These are phyloP conservation scores for Keithomyces neogunnii DNA, from an alignment of 2,329 filamentous ascomycete genomes.

Conservation along the genomic window DNA sequence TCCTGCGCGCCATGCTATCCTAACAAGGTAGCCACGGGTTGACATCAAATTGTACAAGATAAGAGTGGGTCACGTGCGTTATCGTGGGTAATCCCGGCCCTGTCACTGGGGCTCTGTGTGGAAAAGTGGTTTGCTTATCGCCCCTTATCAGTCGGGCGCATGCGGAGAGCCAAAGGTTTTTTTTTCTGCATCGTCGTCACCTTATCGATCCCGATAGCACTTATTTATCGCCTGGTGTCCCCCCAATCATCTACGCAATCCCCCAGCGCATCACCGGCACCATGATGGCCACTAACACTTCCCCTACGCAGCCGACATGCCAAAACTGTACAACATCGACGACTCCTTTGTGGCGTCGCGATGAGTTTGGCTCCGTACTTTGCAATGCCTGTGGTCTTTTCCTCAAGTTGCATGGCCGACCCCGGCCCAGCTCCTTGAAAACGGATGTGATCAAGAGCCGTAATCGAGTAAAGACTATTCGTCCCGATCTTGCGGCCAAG, in stretches of 20 bases:
- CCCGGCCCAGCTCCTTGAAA: conserved; percentile 92
- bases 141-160: conserved; percentile 26
- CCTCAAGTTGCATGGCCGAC: conserved; percentile 88
- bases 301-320: conserved; percentile 77
- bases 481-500: conserved; percentile 68
- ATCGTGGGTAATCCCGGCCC: conserved; percentile 8
- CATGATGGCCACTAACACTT: conserved; percentile 50
- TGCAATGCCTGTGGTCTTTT: conserved; percentile 99
- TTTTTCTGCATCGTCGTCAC: conserved; percentile 20
- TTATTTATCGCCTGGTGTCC: conserved; percentile 22
- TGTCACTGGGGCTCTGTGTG: neutral
- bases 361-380: conserved; percentile 89
- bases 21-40: neutral
- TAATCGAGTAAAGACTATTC: conserved; percentile 88
- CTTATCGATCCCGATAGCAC: conserved; percentile 31
- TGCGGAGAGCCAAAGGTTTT: conserved; percentile 22
- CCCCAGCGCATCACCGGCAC: conserved; percentile 27
- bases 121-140: conserved; percentile 18
- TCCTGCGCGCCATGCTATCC: neutral
- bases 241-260: conserved; percentile 12
- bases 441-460: conserved; percentile 99
- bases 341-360: conserved; percentile 92
- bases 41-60: conserved; percentile 8
- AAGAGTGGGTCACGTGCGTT: conserved; percentile 21
- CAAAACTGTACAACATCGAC: conserved; percentile 95